Evolutionary conservation across 75 land plant species (phyloP).

Genomic region (Cunninghamia lanceolata): DNA sequence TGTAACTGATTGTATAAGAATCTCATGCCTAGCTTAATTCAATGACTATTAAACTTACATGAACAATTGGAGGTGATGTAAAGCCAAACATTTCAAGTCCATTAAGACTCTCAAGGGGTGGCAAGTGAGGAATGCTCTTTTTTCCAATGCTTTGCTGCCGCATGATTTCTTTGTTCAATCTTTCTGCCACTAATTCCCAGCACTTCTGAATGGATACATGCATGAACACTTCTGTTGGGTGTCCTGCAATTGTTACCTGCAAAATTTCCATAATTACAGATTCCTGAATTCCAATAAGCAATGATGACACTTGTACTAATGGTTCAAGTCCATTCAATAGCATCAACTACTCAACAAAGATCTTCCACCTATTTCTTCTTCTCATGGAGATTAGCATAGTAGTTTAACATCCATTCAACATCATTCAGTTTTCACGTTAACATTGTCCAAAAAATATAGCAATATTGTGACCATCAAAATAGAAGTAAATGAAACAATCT

Average conservation of each 20-base stretch:
- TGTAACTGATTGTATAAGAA: not conserved
- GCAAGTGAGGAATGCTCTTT: slow-evolving; percentile 28
- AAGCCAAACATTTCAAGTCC: slow-evolving; percentile 94
- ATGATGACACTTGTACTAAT: not conserved
- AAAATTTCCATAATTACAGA: slow-evolving; percentile 2
- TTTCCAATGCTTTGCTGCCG: slow-evolving; percentile 16
- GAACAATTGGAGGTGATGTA: slow-evolving; percentile 42
- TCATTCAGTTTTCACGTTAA: not conserved
- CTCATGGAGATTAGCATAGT: not conserved
- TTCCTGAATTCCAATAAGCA: not conserved
- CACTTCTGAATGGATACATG: slow-evolving; percentile 47
- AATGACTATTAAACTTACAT: slow-evolving; percentile 33
- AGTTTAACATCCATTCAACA: not conserved
- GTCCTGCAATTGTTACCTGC: slow-evolving; percentile 63
- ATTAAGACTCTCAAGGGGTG: slow-evolving; percentile 35
- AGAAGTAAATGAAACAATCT: not conserved
- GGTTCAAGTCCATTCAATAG: not conserved
- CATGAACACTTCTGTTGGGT: slow-evolving; percentile 45
- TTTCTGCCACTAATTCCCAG: slow-evolving; percentile 74
- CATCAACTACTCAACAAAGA: not conserved
- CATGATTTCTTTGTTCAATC: slow-evolving; percentile 50
- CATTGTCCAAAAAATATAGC: not conserved
- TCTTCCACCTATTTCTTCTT: slow-evolving; percentile 4
- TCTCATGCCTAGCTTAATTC: not conserved
- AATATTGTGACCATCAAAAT: not conserved